These are phyloP conservation scores for Isatis tinctoria DNA, from an alignment of 345 rosid genomes.

Conservation along the genomic window DNA sequence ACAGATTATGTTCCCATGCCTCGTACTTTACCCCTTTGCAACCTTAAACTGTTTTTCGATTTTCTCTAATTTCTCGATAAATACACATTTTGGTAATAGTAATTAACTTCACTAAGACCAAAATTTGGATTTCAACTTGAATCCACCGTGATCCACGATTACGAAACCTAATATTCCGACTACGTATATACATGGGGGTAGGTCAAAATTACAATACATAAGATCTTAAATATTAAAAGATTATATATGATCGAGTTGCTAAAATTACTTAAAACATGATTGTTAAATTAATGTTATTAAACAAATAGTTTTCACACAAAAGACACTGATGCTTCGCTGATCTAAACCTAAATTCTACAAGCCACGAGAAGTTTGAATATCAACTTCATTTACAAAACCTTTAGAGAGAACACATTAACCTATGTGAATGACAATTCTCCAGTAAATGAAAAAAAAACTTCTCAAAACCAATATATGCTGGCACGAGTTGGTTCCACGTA, in stretches of 20 bases:
- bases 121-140: neutral
- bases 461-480: neutral
- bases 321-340: neutral
- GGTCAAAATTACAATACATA: neutral
- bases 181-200: neutral
- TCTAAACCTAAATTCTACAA: neutral
- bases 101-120: slow-evolving; percentile 6
- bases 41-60: neutral
- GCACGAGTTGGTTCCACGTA: neutral
- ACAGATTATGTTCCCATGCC: slow-evolving; percentile 16
- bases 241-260: no score
- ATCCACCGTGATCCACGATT: slow-evolving; percentile 18
- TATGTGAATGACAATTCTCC: neutral
- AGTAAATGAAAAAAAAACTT: neutral
- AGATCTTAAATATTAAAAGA: neutral
- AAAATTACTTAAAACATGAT: neutral
- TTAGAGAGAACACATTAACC: neutral
- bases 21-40: neutral
- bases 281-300: no score
- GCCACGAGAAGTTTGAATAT: neutral
- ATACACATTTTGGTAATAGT: neutral
- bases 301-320: neutral
- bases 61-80: neutral
- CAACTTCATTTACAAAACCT: no score
- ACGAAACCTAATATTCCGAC: neutral